Base-by-base conservation (phyloP, 768 basidiomycete genomes). In the Psilocybe azurescens region DNA sequence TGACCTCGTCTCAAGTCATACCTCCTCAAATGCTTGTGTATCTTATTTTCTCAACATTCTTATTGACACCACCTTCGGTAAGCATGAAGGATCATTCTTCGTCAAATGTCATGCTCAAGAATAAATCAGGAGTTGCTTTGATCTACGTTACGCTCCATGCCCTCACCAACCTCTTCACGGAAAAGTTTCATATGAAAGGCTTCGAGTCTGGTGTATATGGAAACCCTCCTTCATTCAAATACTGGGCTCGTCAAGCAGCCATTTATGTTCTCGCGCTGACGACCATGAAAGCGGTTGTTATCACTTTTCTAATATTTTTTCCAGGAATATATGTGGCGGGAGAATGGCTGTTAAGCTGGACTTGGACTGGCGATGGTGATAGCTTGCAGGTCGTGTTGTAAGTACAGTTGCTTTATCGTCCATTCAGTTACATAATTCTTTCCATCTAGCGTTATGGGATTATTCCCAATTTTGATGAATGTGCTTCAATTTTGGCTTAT, bases 401-500 rank as follows among this genome's bases (percentile, higher is more conserved):
- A 65, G 92, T 83, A 38, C 11, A 13, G 14, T n/a, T 10, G 13
- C 2, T 18, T 36, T 1, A 16, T 32, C 29, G 29, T 28, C 50
- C 30, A 32, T 53, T 53, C 18, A 53, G 5, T 36, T 20, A n/a
- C 33, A 0, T 46, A 24, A 60, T 51, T 60, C 38, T 28, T 56
- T 65, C 48, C 9, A 54, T 38, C n/a, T 33, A 94, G 91, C 67
- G 90, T 89, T 24, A 95, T 98, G 93, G 93, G 94, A 56, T 74
- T 97, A 55, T 95, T 96, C 77, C 95, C 95, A 0, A 90, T 92
- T 66, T 77, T 88, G 47, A 93, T 94, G 92, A 95, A 95, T 73
- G 77, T 94, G 39, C 67, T 94, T 10, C 97, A 99, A 72, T 98
- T 98, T 82, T 95, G 95, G 88, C 79, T 97, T 54, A 95, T 97